Percentiles rank a stretch among this genome's conserved stretches.
phyloP scores from a whole-genome alignment of 257 asterid genomes.

The Asclepias syriaca region DNA sequence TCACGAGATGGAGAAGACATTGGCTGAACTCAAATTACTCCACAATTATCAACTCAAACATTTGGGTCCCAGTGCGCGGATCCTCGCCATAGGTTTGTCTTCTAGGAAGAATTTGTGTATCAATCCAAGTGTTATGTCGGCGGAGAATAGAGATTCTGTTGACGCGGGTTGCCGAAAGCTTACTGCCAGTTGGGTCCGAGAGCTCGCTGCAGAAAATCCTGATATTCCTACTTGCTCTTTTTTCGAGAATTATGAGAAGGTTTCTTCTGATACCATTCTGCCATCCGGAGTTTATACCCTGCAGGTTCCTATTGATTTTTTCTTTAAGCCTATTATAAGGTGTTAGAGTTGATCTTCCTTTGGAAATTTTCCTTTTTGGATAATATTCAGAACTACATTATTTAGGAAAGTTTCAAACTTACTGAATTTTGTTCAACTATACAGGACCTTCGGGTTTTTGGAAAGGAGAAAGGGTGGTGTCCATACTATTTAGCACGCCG shows the following conservation, averaged over 20 bases:
- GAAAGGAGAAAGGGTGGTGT: constrained; percentile 92
- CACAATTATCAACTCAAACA: constrained; percentile 70
- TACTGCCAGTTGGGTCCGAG: constrained; percentile 93
- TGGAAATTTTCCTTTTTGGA: background rate
- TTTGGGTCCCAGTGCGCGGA: constrained; percentile 48
- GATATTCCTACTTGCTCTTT: constrained; percentile 66
- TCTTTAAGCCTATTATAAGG: background rate
- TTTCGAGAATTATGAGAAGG: constrained; percentile 73
- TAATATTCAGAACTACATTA: background rate
- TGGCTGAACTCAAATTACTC: constrained; percentile 72
- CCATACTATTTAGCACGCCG: constrained; percentile 87
- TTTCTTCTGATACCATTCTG: constrained; percentile 69
- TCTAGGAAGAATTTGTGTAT: constrained; percentile 94
- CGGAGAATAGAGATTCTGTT: constrained; percentile 92
- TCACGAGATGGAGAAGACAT: constrained; percentile 98
- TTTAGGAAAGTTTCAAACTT: background rate
- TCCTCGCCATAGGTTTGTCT: constrained; percentile 80
- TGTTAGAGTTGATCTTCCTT: background rate
- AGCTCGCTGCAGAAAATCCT: constrained; percentile 65
- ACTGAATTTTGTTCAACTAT: background rate
- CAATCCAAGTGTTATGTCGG: constrained; percentile 74
- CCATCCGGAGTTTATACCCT: constrained; percentile 95
- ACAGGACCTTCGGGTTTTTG: constrained; percentile 77
- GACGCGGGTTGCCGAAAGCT: constrained; percentile 94
- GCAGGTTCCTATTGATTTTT: constrained; percentile 45